Evolutionary conservation across 139 green algal genomes (phyloP), one percentile per base, ranked within the genome.

Genomic region (Chlamydomonas sphaeroides): DNA sequence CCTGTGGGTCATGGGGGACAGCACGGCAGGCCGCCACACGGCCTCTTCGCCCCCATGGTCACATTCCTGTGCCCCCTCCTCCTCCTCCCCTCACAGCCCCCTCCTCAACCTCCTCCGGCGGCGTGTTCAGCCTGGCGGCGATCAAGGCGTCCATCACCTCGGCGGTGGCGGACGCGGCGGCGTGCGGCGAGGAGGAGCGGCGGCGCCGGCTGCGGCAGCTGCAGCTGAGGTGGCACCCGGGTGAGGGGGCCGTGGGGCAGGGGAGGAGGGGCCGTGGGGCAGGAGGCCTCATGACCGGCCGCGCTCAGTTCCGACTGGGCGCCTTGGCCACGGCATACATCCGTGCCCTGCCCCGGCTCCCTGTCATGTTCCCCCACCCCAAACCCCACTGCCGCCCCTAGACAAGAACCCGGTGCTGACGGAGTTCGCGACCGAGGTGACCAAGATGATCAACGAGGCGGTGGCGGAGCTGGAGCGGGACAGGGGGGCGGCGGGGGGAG

Each of bases 371-470:
- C 53, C 53, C 53, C 53, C 53, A 5, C 53, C 56, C 56, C 15
- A 21, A 5, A 6, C 38, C 39, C 6, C 1, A 30, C 39, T 45
- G 10, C 30, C 20, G 6, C 53, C 18, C 70, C 30, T 80, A 89
- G 85, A 90, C 65, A 92, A 90, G 73, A 92, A 90, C 70, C 88
- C 88, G 5, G 81, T 89, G 4, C 67, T 93, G 75, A 89, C 79
- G 65, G 89, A 93, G 70, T 82, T 91, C 32, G 87, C 87, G 5
- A 90, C 82, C 8, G 87, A 93, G 80, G 87, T 93, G 36, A 89
- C 86, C 41, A 93, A 93, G 76, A 82, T 93, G 8, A 91, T 93
- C 66, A 90, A 93, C 35, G 85, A 90, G 39, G 87, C 89, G 3
- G 69, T 88, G 28, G 56, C 72, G n/a, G 53, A 59, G 1, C 65